phyloP scores from a whole-genome alignment of 2,329 filamentous ascomycete species.

The Sporothrix euskadiensis region DNA sequence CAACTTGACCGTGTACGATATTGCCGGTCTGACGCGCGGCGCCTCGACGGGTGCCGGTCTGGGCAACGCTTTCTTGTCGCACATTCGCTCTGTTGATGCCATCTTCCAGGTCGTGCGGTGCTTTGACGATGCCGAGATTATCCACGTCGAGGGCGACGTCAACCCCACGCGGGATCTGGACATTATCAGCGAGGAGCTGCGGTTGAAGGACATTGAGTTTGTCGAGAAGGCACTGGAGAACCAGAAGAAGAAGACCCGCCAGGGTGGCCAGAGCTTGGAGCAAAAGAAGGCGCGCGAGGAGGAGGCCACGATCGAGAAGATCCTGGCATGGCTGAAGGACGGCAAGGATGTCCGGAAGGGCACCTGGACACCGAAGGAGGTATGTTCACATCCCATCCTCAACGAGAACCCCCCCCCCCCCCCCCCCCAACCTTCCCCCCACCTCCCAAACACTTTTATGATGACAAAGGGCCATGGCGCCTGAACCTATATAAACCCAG shows the following conservation, averaged over 20 bases:
- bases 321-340: conserved; percentile 77
- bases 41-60: conserved; percentile 97
- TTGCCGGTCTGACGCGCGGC: conserved; percentile 91
- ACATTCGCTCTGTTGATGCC: conserved; percentile 96
- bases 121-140: conserved; percentile 99
- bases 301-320: conserved; percentile 88
- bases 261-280: conserved; percentile 93
- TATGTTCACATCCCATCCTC: conserved; percentile 51
- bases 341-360: conserved; percentile 94
- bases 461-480: conserved; percentile 97
- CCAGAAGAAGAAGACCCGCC: conserved; percentile 88
- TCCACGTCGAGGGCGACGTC: conserved; percentile 98
- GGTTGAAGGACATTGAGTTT: conserved; percentile 98
- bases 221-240: conserved; percentile 91
- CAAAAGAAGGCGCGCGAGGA: conserved; percentile 97
- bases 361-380: conserved; percentile 90
- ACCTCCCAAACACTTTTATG: conserved; percentile 57
- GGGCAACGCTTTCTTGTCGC: conserved; percentile 95
- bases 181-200: conserved; percentile 95
- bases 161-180: conserved; percentile 90
- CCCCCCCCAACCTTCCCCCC: conserved; percentile 29
- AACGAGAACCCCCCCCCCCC: conserved; percentile 28
- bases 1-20: conserved; percentile 97
- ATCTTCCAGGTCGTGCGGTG: conserved; percentile 96
- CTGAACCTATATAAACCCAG: conserved; percentile 93